Conservation (phyloP, 805 yeast species). For the Maudiozyma serrabonitensis region DNA sequence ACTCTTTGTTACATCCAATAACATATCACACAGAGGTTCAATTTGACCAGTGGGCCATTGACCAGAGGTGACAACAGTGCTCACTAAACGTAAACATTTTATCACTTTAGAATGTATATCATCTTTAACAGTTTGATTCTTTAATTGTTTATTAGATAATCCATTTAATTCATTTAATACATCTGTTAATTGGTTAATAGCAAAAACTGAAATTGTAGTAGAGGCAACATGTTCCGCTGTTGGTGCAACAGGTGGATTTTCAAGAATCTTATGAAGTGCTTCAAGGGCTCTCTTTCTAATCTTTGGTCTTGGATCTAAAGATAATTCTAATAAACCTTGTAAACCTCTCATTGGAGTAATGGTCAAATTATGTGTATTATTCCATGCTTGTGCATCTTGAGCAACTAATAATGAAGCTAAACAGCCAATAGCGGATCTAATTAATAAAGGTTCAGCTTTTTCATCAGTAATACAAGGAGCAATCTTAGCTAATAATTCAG, state of each 20-base stretch:
- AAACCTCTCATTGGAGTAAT: slow-evolving; percentile 71
- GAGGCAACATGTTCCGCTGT: slow-evolving; percentile 71
- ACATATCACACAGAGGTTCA: slow-evolving; percentile 63
- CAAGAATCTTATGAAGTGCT: slow-evolving; percentile 57
- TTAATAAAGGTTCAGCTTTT: slow-evolving; percentile 67
- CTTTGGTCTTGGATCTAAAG: slow-evolving; percentile 85
- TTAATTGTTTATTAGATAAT: slow-evolving; percentile 28
- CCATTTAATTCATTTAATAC: slow-evolving; percentile 34
- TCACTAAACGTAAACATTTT: slow-evolving; percentile 69
- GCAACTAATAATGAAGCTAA: slow-evolving; percentile 69
- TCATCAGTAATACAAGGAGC: slow-evolving; percentile 70
- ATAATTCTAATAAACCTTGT: slow-evolving; percentile 63
- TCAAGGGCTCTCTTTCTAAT: slow-evolving; percentile 93
- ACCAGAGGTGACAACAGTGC: slow-evolving; percentile 57
- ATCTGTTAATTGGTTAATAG: slow-evolving; percentile 45
- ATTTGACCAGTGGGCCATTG: slow-evolving; percentile 74
- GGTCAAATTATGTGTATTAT: slow-evolving; percentile 37
- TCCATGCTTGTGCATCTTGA: slow-evolving; percentile 79
- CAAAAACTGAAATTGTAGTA: slow-evolving; percentile 55
- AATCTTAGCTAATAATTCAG: slow-evolving; percentile 65
- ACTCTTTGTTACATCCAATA: slow-evolving; percentile 68
- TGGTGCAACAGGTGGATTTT: slow-evolving; percentile 66
- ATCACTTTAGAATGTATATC: slow-evolving; percentile 51
- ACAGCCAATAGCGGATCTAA: slow-evolving; percentile 78
- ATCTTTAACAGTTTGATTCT: slow-evolving; percentile 31